Evolutionary conservation across 495 filamentous ascomycete genomes (phyloP), one percentile per base, ranked within the genome.

Genomic region (Penicillium robsamsonii): DNA sequence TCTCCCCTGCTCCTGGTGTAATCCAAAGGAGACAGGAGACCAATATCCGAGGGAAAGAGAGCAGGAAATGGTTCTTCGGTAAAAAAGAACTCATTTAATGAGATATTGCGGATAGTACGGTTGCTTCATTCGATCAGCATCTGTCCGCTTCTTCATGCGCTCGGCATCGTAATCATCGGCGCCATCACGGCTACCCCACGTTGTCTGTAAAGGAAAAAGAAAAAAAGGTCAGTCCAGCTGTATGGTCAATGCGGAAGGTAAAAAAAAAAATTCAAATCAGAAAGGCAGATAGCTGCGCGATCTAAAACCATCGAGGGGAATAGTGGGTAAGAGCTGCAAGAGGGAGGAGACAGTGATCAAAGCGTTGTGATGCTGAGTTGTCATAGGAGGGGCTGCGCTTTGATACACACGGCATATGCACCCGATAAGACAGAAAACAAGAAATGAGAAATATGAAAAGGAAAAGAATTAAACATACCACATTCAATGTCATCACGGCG

Each of bases 401-500:
- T 41, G 62, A 46, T 53, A 29, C 35, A 51, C 48, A 41, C 20
- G 33, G 42, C 50, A 17, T 42, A 41, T 33, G 30, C 24, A 50
- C 31, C 56, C 56, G 50, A 48, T 50, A 45, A 17, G n/a, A 49
- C 22, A 37, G 11, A 13, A 30, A 45, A 11, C 15, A 5, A 20
- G 8, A 27, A 46, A 29, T 46, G 33, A 46, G 25, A 56, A 59
- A 46, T 58, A 53, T 15, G 9, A n/a, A 45, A 46, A 52, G 24
- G 62, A 47, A 44, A 56, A 53, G 25, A 53, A 24, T 30, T 17
- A 38, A 54, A 79, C 84, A 75, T 77, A 89, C 87, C 75, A 85
- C 79, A 68, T 86, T 83, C 24, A 89, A 75, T 44, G 89, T 91
- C 50, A 82, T 74, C 44, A 86, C 75, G 4, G 89, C 87, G 57